Base-by-base conservation (phyloP, 164 flowering plant genomes). In the Chimonanthus salicifolius region DNA sequence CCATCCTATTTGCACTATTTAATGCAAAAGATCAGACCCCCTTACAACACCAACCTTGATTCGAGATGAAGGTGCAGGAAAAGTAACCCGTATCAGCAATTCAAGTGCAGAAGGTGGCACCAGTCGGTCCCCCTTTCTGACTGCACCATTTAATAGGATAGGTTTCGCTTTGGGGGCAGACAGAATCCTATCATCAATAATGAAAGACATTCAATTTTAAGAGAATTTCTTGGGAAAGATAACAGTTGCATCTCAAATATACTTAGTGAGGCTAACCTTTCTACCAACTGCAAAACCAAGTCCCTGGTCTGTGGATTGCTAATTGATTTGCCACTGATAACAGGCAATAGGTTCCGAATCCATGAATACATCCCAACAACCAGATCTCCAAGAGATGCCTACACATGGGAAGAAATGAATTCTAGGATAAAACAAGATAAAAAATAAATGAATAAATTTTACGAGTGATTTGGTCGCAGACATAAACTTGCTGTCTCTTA, bases 361-460 rank as follows among this genome's bases (percentile, higher is more conserved):
- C 97, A 94, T 5, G 79, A 46, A 67, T 83, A 86, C 87, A 92
- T 74, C 62, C 97, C 98, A 15, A 91, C 90, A 78, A 79, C 83
- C 74, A 91, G 78, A 74, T 94, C 98, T 62, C 92, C 95, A 64
- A 89, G 94, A 73, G 77, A 82, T n/a, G 92, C 97, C 99, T 94
- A 67, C 47, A 71, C 50, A 74, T 47, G 54, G 8, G 51, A 73
- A 43, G 68, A 48, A 64, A 21, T 33, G 10, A 69, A 49, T 18
- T 6, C 8, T 9, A 15, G 68, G 68, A 71, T 13, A 46, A 45
- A 15, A 50, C 45, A 3, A 48, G 1, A 63, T 7, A 10, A 54
- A 13, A 54, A 54, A 49, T 9, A 49, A 54, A 54, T 10, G 15
- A 51, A 6, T 8, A 51, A 51, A 51, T 13, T 51, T 69, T 49